phyloP scores from a whole-genome alignment of 169 alveolate genomes.

The Pseudocohnilembus persalinus region DNA sequence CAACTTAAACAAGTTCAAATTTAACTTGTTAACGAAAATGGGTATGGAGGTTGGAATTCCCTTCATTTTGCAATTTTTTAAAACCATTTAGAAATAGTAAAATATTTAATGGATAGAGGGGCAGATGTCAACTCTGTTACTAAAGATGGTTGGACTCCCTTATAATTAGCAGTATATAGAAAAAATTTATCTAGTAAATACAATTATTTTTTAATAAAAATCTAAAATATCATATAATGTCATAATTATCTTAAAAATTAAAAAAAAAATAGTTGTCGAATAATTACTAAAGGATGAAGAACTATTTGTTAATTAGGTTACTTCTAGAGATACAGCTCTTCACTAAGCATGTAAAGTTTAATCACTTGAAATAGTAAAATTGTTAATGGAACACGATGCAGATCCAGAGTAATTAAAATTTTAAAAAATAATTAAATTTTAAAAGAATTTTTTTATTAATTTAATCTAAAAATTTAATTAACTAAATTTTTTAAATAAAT shows the following conservation, averaged over 20 bases:
- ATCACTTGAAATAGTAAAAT: neutral
- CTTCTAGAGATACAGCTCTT: constrained; percentile 18
- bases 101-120: constrained; percentile 19
- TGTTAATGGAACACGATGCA: neutral
- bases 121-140: constrained; percentile 31
- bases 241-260: neutral
- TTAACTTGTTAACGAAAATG: neutral
- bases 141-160: constrained; percentile 40
- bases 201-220: neutral
- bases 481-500: neutral
- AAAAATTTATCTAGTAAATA: constrained; percentile 20
- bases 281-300: neutral
- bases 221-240: neutral
- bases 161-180: constrained; percentile 29
- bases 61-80: constrained; percentile 39
- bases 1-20: constrained; percentile 13
- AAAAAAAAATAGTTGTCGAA: neutral
- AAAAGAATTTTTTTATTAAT: neutral
- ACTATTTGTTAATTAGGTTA: constrained; percentile 21
- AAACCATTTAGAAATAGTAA: constrained; percentile 1
- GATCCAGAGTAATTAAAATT: neutral
- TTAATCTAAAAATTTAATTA: too few relatives aligned
- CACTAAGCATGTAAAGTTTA: constrained; percentile 18
- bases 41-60: constrained; percentile 39
- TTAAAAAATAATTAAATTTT: too few relatives aligned